phyloP scores from a whole-genome alignment of 352 stramenopile species.

The Elongisporangium anandrum region DNA sequence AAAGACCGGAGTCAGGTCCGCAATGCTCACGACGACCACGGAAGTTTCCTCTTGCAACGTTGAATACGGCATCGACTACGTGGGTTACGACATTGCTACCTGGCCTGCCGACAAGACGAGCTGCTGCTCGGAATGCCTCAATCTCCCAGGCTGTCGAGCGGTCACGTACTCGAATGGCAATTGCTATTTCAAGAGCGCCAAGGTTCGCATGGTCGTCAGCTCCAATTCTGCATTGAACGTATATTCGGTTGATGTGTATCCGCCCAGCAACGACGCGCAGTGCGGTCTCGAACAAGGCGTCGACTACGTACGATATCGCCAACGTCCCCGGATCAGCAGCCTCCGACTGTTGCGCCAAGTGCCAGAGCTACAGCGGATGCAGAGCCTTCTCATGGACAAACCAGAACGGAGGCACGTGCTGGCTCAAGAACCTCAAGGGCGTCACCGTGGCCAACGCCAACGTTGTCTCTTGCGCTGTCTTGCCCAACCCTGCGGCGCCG shows the following conservation, averaged over 20 bases:
- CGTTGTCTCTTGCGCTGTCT: conserved; percentile 13
- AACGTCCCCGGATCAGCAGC: conserved; percentile 6
- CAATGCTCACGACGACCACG: too few species aligned
- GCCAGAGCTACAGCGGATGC: conserved; percentile 21
- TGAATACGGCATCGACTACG: conserved; percentile 19
- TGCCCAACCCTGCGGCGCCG: conserved; percentile 12
- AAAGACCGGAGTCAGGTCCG: conserved; percentile 18
- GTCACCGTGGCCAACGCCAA: conserved; percentile 6
- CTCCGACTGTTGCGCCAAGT: conserved; percentile 20
- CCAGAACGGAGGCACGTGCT: conserved; percentile 49
- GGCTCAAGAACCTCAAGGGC: conserved; percentile 33
- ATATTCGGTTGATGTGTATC: conserved; percentile 8
- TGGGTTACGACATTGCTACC: conserved; percentile 32
- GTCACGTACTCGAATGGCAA: conserved; percentile 16
- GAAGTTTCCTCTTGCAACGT: conserved; percentile 4
- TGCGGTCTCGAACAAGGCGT: conserved; percentile 21
- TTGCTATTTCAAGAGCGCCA: conserved; percentile 48
- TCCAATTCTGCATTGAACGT: too few species aligned
- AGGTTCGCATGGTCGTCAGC: conserved; percentile 17
- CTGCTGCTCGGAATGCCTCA: conserved; percentile 15
- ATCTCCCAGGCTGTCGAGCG: conserved; percentile 1
- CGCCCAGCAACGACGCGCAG: conserved; percentile 7
- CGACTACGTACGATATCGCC: conserved; percentile 21
- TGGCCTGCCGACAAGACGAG: conserved; percentile 11
- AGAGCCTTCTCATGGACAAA: conserved; percentile 49